Evolutionary conservation across 768 basidiomycete species (phyloP).

Genomic region (Lactarius deliciosus): DNA sequence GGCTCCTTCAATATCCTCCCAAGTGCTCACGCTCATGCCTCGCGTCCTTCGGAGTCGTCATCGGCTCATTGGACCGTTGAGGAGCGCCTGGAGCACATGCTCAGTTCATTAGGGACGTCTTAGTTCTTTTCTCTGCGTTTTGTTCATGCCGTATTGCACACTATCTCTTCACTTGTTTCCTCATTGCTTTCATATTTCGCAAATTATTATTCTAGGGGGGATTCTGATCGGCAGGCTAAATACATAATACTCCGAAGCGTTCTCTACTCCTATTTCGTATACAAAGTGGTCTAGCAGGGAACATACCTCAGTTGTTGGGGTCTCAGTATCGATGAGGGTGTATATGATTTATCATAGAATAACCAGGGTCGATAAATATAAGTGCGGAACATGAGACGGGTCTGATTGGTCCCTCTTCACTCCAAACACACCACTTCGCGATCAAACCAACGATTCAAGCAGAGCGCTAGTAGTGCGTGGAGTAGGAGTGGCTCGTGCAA

Average conservation of each 20-base stretch:
- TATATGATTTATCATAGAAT: neutral
- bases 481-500: conserved; percentile 58
- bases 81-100: conserved; percentile 73
- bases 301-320: too few species aligned
- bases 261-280: conserved; percentile 26
- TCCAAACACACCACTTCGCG: conserved; percentile 47
- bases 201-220: conserved; percentile 5
- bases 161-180: conserved; percentile 15
- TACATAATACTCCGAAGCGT: conserved; percentile 16
- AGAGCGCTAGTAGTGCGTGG: conserved; percentile 63
- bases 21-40: conserved; percentile 31
- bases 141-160: conserved; percentile 7
- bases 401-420: neutral
- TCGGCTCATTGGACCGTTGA: conserved; percentile 67
- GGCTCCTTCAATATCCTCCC: conserved; percentile 80
- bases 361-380: neutral
- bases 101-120: conserved; percentile 41
- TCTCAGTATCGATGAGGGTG: too few species aligned
- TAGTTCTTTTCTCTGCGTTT: conserved; percentile 31
- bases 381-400: neutral
- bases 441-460: conserved; percentile 76
- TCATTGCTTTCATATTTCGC: conserved; percentile 18
- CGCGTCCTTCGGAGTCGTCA: conserved; percentile 53
- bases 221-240: conserved; percentile 18
- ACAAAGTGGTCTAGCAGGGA: conserved; percentile 16